Percentiles rank a stretch among this genome's conserved stretches.
These are phyloP conservation scores for Lyophyllum semitale DNA, from an alignment of 768 basidiomycete genomes.

Conservation along the genomic window DNA sequence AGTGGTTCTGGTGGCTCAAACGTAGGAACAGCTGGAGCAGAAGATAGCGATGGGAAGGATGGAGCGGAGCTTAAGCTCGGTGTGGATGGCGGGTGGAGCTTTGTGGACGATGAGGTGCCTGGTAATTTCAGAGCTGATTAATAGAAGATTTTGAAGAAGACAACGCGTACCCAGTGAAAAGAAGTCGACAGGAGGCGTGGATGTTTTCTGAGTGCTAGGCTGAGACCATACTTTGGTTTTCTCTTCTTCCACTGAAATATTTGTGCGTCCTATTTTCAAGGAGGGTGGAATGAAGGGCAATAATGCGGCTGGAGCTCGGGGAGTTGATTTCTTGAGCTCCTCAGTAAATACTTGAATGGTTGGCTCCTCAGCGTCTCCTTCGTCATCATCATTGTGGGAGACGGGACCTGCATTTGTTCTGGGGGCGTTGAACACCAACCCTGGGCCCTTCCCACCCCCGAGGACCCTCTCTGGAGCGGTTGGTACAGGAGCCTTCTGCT, in stretches of 20 bases:
- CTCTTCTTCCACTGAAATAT: conserved; percentile 53
- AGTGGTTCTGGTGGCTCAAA: conserved; percentile 77
- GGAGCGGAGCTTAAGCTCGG: conserved; percentile 11
- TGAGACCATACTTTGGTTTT: conserved; percentile 4
- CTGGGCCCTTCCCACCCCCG: conserved; percentile 62
- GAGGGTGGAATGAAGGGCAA: conserved; percentile 61
- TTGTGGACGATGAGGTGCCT: conserved; percentile 24
- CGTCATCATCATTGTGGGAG: conserved; percentile 21
- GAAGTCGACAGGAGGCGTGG: conserved; percentile 54
- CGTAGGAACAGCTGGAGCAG: conserved; percentile 69
- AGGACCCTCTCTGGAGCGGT: conserved; percentile 55
- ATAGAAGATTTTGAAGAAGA: not conserved
- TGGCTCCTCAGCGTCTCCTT: conserved; percentile 21
- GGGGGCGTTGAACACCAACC: conserved; percentile 58
- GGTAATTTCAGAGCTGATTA: conserved; percentile 5
- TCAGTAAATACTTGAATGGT: not conserved
- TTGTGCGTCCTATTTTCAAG: conserved; percentile 58
- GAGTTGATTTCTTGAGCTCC: conserved; percentile 10
- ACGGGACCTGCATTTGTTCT: conserved; percentile 3
- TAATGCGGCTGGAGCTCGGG: conserved; percentile 23
- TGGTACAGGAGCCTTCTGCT: conserved; percentile 48
- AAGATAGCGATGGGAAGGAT: conserved; percentile 42
- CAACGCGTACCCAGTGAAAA: conserved; percentile 61
- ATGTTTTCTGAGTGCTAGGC: conserved; percentile 14
- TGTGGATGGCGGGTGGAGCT: conserved; percentile 11